Conservation (phyloP, 1,284 basidiomycete genomes). For the Trichosporon sp. region DNA sequence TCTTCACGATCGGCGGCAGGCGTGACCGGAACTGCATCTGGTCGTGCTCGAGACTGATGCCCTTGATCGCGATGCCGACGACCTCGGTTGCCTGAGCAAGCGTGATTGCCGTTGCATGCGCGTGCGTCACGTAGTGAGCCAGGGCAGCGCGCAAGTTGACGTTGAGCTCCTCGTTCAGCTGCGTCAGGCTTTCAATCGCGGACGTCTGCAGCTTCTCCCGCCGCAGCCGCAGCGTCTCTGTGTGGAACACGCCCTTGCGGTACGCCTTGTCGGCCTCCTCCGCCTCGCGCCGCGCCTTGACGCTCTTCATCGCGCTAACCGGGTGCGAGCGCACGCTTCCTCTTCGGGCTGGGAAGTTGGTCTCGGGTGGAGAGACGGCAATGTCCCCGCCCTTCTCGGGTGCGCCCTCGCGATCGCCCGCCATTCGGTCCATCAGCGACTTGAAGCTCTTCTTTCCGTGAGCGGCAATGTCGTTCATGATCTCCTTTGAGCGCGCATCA, state of each 20-base stretch:
- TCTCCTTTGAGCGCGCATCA: conserved; percentile 42
- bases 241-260: conserved; percentile 81
- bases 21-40: conserved; percentile 38
- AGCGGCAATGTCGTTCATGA: conserved; percentile 45
- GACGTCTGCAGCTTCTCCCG: conserved; percentile 76
- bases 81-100: conserved; percentile 56
- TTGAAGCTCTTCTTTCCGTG: conserved; percentile 48
- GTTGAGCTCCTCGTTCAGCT: conserved; percentile 71
- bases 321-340: conserved; percentile 11
- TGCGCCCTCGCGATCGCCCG: conserved; percentile 36
- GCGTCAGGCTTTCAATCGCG: conserved; percentile 76
- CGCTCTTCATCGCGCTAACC: conserved; percentile 59
- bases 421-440: conserved; percentile 45
- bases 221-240: conserved; percentile 83
- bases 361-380: conserved; percentile 19
- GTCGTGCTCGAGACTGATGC: conserved; percentile 67
- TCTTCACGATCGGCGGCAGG: conserved; percentile 7
- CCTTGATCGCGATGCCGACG: conserved; percentile 54
- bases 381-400: conserved; percentile 8
- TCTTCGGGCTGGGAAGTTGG: conserved; percentile 12
- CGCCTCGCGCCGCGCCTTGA: conserved; percentile 79
- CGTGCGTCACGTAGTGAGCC: conserved; percentile 68
- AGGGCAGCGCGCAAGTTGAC: conserved; percentile 62
- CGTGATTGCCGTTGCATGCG: conserved; percentile 54
- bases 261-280: conserved; percentile 97